Evolutionary conservation across 768 basidiomycete genomes (phyloP).

Genomic region (Plicaturopsis crispa): DNA sequence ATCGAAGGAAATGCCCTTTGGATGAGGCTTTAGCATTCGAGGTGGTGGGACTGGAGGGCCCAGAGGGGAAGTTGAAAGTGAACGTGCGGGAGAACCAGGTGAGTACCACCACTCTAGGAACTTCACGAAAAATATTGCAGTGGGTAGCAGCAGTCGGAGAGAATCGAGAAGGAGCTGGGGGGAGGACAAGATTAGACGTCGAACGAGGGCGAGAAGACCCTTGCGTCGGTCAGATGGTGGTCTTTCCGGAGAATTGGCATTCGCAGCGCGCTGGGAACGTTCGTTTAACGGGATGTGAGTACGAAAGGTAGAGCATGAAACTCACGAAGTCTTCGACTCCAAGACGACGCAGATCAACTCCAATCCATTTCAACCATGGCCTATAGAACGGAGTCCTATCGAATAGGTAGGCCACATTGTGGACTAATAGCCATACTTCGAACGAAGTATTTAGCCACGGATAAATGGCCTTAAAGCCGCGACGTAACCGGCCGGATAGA

Average conservation of each 20-base stretch:
- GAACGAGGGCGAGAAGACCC: slow-evolving; percentile 35
- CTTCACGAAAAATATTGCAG: slow-evolving; percentile 90
- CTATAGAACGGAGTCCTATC: slow-evolving; percentile 80
- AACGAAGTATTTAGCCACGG: slow-evolving; percentile 75
- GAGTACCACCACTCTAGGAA: slow-evolving; percentile 99
- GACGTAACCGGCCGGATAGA: slow-evolving; percentile 43
- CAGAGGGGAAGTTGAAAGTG: slow-evolving; percentile 51
- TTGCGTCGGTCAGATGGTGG: slow-evolving; percentile 19
- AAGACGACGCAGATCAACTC: slow-evolving; percentile 75
- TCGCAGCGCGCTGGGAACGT: slow-evolving; percentile 30
- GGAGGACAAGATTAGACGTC: slow-evolving; percentile 38
- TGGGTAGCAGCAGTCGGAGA: slow-evolving; percentile 71
- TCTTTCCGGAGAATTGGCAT: slow-evolving; percentile 17
- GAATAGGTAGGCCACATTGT: slow-evolving; percentile 88
- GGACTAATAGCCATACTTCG: slow-evolving; percentile 77
- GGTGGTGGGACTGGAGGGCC: slow-evolving; percentile 76
- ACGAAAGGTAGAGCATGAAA: slow-evolving; percentile 3
- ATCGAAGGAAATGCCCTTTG: slow-evolving; percentile 60
- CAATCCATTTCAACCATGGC: slow-evolving; percentile 86
- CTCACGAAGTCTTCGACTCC: slow-evolving; percentile 74
- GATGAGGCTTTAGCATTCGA: slow-evolving; percentile 66
- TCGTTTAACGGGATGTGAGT: slow-evolving; percentile 3
- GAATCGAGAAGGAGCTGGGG: slow-evolving; percentile 71
- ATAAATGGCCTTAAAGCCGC: slow-evolving; percentile 66
- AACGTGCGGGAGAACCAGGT: slow-evolving; percentile 77